Evolutionary conservation across 768 basidiomycete genomes (phyloP).

Genomic region (Sutorius australiensis): DNA sequence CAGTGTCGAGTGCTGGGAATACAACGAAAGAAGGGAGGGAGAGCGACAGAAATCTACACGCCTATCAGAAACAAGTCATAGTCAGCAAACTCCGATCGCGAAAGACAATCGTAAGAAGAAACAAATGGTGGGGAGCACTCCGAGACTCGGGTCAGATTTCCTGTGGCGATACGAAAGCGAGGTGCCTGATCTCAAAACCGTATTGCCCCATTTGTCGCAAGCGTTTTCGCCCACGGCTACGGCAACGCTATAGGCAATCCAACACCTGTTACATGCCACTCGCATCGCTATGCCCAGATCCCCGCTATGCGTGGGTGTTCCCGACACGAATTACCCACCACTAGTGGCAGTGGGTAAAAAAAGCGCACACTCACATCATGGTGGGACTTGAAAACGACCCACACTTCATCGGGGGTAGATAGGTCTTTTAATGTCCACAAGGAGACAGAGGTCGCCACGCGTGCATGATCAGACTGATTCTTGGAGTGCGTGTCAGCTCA

Average conservation of each 20-base stretch:
- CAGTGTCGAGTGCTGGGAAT: slow-evolving; percentile 56
- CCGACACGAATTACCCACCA: neutral
- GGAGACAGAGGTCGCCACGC: slow-evolving; percentile 33
- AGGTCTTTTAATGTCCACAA: slow-evolving; percentile 48
- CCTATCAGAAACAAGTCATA: slow-evolving; percentile 36
- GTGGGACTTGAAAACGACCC: slow-evolving; percentile 58
- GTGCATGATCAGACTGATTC: slow-evolving; percentile 8
- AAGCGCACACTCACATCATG: slow-evolving; percentile 48
- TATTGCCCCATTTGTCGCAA: slow-evolving; percentile 5
- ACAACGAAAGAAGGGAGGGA: slow-evolving; percentile 44
- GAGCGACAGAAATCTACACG: slow-evolving; percentile 50
- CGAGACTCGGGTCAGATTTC: neutral
- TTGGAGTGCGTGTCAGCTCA: slow-evolving; percentile 9
- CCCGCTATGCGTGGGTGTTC: slow-evolving; percentile 3
- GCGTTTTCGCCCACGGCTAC: neutral
- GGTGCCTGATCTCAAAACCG: slow-evolving; percentile 20
- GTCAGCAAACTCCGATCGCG: slow-evolving; percentile 19
- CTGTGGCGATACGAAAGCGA: slow-evolving; percentile 1
- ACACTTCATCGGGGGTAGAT: slow-evolving; percentile 37
- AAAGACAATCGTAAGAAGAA: slow-evolving; percentile 17
- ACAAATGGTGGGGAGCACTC: slow-evolving; percentile 2
- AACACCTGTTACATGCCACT: neutral
- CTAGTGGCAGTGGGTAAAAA: neutral
- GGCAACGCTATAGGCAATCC: neutral
- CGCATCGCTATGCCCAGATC: neutral